Conservation (phyloP, 2,329 filamentous ascomycete species). For the Fusarium globosum region DNA sequence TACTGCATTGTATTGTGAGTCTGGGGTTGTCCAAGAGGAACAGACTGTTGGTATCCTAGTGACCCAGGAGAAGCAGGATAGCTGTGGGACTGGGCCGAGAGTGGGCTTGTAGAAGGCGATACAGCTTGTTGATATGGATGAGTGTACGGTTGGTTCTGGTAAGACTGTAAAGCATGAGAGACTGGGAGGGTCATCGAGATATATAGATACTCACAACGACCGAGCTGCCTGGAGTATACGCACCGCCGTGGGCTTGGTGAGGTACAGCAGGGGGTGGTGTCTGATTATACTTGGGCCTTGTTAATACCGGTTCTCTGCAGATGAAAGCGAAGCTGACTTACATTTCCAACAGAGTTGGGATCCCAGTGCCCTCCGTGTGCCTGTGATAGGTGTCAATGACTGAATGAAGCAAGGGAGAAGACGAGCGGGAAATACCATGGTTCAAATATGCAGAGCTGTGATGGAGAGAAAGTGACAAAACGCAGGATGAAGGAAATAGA, state of each 20-base stretch:
- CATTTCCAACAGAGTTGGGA: conserved; percentile 34
- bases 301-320: not conserved
- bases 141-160: conserved; percentile 36
- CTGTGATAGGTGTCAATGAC: conserved; percentile 15
- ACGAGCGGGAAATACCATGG: conserved; percentile 31
- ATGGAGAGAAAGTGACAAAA: not conserved
- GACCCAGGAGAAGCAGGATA: conserved; percentile 22
- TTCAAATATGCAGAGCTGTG: conserved; percentile 28
- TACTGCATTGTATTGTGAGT: conserved; percentile 38
- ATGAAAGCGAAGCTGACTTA: not conserved
- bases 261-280: conserved; percentile 17
- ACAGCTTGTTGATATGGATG: conserved; percentile 36
- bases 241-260: conserved; percentile 40
- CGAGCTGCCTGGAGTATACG: conserved; percentile 42
- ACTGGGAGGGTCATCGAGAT: not conserved
- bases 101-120: conserved; percentile 36
- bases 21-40: conserved; percentile 17
- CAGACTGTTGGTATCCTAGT: conserved; percentile 19
- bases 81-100: conserved; percentile 25
- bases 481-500: not conserved
- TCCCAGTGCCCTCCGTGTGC: conserved; percentile 42
- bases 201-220: conserved; percentile 29
- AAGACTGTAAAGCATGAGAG: conserved; percentile 32
- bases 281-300: conserved; percentile 31
- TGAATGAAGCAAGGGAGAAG: not conserved